A percentile compares a stretch with the other conserved stretches of the same genome.
Conservation (phyloP, 2,329 filamentous ascomycete genomes). For the Fusarium sp. region DNA sequence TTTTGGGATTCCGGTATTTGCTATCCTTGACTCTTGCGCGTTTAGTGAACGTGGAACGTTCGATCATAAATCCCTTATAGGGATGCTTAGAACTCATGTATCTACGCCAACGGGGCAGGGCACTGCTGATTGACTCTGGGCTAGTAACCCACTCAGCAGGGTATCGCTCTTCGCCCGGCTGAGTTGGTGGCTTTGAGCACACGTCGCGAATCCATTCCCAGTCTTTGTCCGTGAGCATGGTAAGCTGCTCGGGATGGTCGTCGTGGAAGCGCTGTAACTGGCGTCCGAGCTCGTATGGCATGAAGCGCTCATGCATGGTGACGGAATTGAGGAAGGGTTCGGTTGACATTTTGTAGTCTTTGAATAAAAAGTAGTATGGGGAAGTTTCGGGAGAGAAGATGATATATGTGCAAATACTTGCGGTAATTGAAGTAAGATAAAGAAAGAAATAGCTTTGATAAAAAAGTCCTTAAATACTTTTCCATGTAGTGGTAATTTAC, state of each 20-base stretch:
- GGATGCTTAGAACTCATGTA: background rate
- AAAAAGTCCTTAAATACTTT: background rate
- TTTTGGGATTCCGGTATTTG: fast-evolving
- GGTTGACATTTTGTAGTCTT: background rate
- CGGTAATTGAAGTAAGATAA: background rate
- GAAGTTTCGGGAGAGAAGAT: background rate
- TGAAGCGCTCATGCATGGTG: background rate
- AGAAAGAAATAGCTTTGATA: background rate
- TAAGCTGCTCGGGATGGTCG: background rate
- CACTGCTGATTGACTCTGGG: background rate
- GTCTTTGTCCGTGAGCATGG: background rate
- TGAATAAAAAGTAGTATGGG: fast-evolving
- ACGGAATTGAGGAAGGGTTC: background rate
- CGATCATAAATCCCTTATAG: background rate
- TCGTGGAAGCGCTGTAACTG: background rate
- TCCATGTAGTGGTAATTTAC: fast-evolving
- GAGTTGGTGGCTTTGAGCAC: background rate
- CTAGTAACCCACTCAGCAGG: background rate
- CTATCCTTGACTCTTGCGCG: background rate
- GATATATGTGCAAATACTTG: background rate
- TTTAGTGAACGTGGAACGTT: background rate
- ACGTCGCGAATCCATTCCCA: background rate
- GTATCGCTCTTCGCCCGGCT: background rate
- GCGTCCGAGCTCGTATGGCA: background rate
- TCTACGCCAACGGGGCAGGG: background rate